Conservation (phyloP, 2,329 filamentous ascomycete genomes). For the Fusarium sambucinum region DNA sequence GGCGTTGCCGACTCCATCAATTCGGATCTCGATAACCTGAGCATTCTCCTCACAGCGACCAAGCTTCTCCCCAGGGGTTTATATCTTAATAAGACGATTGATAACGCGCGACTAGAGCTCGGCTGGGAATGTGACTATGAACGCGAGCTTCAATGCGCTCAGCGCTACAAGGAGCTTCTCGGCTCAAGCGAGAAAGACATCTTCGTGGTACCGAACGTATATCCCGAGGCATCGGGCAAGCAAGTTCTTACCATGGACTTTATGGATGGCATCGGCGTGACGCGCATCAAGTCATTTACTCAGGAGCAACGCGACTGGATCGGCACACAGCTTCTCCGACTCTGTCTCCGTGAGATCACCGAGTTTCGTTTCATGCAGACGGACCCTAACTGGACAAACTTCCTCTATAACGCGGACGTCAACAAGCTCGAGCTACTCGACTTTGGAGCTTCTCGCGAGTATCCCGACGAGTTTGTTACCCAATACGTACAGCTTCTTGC, state of each 20-base stretch:
- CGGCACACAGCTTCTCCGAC: conserved; percentile 89
- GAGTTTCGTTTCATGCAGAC: conserved; percentile 99
- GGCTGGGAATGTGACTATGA: conserved; percentile 98
- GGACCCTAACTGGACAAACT: conserved; percentile 99
- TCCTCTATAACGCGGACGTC: conserved; percentile 82
- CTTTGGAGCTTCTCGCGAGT: conserved; percentile 93
- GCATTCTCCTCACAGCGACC: conserved; percentile 89
- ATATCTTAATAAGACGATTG: conserved; percentile 96
- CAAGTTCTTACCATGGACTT: conserved; percentile 94
- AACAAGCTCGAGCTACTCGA: conserved; percentile 89
- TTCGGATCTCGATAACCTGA: conserved; percentile 94
- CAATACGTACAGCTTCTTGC: conserved; percentile 84
- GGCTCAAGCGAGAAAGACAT: conserved; percentile 67
- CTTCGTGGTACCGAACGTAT: conserved; percentile 84
- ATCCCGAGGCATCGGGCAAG: conserved; percentile 81
- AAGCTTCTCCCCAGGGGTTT: conserved; percentile 90
- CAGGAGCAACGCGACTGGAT: conserved; percentile 96
- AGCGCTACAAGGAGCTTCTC: conserved; percentile 82
- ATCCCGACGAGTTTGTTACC: conserved; percentile 80
- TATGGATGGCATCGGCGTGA: conserved; percentile 87
- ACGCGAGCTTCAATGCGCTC: conserved; percentile 85
- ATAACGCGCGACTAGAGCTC: conserved; percentile 90
- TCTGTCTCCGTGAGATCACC: conserved; percentile 91
- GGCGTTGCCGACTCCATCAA: conserved; percentile 96
- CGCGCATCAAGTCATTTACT: conserved; percentile 78